These are phyloP conservation scores for Pleurotus giganteus DNA, from an alignment of 768 basidiomycete species.

Conservation along the genomic window DNA sequence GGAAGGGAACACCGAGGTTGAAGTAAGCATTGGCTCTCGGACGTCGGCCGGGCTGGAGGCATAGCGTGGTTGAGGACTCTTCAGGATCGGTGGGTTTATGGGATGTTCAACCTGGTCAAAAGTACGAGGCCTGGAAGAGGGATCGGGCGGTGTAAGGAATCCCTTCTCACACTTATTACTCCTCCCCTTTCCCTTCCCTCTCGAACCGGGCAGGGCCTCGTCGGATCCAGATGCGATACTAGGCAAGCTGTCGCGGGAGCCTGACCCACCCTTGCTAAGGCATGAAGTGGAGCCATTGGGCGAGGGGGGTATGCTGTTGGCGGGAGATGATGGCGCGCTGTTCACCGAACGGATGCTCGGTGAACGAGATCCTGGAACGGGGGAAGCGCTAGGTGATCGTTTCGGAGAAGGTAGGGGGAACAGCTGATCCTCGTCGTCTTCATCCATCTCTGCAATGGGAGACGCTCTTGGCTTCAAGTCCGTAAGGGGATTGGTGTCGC, in stretches of 20 bases:
- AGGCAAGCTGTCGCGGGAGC: constrained; percentile 20
- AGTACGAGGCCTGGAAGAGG: not conserved
- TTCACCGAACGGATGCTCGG: constrained; percentile 11
- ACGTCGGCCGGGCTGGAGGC: not conserved
- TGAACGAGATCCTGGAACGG: constrained; percentile 24
- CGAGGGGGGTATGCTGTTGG: constrained; percentile 13
- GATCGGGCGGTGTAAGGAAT: constrained; percentile 11
- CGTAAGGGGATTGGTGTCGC: not conserved
- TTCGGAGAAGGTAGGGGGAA: constrained; percentile 61
- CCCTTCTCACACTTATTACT: constrained; percentile 14
- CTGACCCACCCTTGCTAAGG: constrained; percentile 12
- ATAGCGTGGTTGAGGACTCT: not conserved
- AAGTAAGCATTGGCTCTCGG: not conserved
- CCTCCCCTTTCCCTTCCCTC: constrained; percentile 3
- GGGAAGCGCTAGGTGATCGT: constrained; percentile 43
- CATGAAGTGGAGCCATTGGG: constrained; percentile 30
- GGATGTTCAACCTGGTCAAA: not conserved
- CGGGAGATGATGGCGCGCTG: constrained; percentile 12
- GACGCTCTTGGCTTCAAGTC: constrained; percentile 24
- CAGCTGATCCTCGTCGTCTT: constrained; percentile 55
- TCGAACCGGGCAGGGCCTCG: constrained; percentile 12
- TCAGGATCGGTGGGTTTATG: not conserved
- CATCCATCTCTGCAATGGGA: constrained; percentile 34
- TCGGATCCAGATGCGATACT: constrained; percentile 4
- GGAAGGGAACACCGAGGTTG: not conserved